A percentile compares a stretch with the other conserved stretches of the same genome.
phyloP scores from a whole-genome alignment of 805 yeast species.

The Scheffersomyces coipomensis region DNA sequence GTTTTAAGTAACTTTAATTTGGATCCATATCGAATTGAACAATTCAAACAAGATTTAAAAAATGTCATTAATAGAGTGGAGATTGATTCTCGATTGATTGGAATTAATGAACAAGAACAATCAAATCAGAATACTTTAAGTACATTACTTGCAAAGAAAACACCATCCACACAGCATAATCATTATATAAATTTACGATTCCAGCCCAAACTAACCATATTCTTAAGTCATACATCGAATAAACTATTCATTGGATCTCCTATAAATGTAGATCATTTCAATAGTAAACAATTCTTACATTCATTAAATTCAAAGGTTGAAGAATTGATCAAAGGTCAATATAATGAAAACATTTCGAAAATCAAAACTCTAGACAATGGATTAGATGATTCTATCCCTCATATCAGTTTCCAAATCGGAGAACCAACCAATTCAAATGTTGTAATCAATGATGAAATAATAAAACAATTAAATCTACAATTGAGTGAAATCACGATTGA shows the following conservation, averaged over 20 bases:
- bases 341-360: not conserved
- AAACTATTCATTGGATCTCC: not conserved
- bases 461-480: not conserved
- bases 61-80: not conserved
- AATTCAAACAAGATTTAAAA: not conserved
- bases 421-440: conserved; percentile 2
- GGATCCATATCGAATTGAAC: not conserved
- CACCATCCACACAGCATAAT: no score
- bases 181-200: not conserved
- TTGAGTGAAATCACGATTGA: not conserved
- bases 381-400: not conserved
- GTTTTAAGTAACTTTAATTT: not conserved
- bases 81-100: not conserved
- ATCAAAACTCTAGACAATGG: no score
- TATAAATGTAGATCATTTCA: not conserved
- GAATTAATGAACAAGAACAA: not conserved
- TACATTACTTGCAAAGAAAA: not conserved
- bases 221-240: not conserved
- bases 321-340: not conserved
- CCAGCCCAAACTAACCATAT: not conserved
- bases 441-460: not conserved
- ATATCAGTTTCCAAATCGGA: not conserved
- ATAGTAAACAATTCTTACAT: not conserved
- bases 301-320: not conserved
- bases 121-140: not conserved